These are phyloP conservation scores for Colletotrichum euphorbiae DNA, from an alignment of 2,329 filamentous ascomycete genomes.

Conservation along the genomic window DNA sequence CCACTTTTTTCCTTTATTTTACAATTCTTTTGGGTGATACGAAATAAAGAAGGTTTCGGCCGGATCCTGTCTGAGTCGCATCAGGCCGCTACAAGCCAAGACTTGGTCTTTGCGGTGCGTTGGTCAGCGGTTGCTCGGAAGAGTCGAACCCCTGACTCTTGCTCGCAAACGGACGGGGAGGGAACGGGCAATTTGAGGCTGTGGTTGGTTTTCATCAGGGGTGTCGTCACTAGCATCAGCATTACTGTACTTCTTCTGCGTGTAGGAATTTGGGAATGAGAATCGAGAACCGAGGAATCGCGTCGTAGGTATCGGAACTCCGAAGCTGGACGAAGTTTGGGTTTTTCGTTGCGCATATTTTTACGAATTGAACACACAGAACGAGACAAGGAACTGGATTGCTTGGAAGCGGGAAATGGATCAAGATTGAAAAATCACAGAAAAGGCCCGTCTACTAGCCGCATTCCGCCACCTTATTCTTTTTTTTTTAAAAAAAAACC, in stretches of 20 bases:
- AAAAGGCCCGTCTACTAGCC: no score
- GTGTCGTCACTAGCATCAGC: slow-evolving; percentile 25
- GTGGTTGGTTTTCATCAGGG: not conserved
- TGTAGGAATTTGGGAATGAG: not conserved
- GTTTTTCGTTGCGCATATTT: no score
- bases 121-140: not conserved
- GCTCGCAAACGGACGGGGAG: no score
- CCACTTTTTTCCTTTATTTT: not conserved
- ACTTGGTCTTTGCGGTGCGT: not conserved
- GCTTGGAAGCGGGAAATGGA: no score
- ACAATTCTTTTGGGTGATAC: no score
- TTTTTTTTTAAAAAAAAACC: no score
- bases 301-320: not conserved
- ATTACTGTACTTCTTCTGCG: not conserved
- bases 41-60: no score
- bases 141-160: slow-evolving; percentile 3
- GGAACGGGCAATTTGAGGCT: not conserved
- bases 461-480: no score
- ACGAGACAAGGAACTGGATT: no score
- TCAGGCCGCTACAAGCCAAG: slow-evolving; percentile 22
- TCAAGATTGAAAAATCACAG: no score
- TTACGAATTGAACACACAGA: not conserved
- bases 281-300: not conserved
- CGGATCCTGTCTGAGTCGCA: slow-evolving; percentile 5
- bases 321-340: no score